Percentiles rank a stretch among this genome's conserved stretches.
Conservation (phyloP, 352 stramenopile species). For the Phytophthora capsici region DNA sequence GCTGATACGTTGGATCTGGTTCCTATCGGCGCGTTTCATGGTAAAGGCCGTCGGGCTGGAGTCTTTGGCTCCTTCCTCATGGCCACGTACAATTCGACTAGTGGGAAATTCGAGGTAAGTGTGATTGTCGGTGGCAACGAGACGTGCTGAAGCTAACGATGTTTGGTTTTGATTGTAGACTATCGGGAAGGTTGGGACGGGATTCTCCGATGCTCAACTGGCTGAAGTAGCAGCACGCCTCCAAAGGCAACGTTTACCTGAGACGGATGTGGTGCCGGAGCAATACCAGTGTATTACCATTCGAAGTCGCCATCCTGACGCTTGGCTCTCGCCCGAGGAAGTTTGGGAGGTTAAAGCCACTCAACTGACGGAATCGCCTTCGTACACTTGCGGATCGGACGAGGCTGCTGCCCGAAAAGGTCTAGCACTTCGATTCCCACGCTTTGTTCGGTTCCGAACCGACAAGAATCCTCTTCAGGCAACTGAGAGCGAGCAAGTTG, state of each 20-base stretch:
- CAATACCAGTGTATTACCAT: conserved; percentile 47
- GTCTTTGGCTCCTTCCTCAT: conserved; percentile 98
- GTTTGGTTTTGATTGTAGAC: conserved; percentile 45
- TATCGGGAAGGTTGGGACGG: conserved; percentile 94
- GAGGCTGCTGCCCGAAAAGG: conserved; percentile 57
- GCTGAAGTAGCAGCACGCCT: conserved; percentile 66
- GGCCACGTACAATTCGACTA: conserved; percentile 94
- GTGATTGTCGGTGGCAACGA: not conserved
- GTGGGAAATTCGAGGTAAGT: conserved; percentile 94
- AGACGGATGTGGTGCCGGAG: conserved; percentile 65
- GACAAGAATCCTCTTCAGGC: conserved; percentile 97
- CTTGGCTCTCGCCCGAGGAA: conserved; percentile 94
- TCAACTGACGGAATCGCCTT: conserved; percentile 96
- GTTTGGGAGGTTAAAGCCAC: conserved; percentile 99
- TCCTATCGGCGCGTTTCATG: conserved; percentile 97
- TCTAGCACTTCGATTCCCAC: conserved; percentile 98
- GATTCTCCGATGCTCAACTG: conserved; percentile 98
- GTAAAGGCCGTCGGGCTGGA: conserved; percentile 94
- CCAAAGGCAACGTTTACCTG: conserved; percentile 41
- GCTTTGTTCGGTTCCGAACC: conserved; percentile 94
- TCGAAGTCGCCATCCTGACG: conserved; percentile 82
- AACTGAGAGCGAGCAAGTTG: conserved; percentile 95
- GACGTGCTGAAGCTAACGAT: conserved; percentile 5
- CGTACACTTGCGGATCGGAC: conserved; percentile 91
- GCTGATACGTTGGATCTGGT: conserved; percentile 97